A percentile compares a stretch with the other conserved stretches of the same genome.
Conservation (phyloP, 208 protist species). For the Acanthamoeba lenticulata region DNA sequence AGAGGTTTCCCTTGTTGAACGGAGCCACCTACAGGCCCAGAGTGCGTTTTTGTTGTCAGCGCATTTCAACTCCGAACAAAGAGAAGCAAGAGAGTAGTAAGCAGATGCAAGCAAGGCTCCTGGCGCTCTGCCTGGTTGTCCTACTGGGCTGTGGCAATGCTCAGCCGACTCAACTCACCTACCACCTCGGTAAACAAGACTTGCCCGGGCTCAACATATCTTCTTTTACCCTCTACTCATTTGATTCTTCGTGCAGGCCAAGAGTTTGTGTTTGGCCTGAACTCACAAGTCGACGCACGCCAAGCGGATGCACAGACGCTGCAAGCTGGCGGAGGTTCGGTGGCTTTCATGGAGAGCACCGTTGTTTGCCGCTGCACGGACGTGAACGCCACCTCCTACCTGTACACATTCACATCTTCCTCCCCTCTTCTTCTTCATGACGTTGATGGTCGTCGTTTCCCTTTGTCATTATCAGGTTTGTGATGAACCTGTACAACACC, state of each 20-base stretch:
- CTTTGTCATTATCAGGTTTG: conserved; percentile 33
- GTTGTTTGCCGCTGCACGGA: conserved; percentile 64
- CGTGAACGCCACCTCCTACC: conserved; percentile 63
- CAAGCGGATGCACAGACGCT: conserved; percentile 23
- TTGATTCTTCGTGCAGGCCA: background rate
- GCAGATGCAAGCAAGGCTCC: too few species aligned
- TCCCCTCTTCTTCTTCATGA: background rate
- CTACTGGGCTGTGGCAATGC: background rate
- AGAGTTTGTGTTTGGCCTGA: conserved; percentile 56
- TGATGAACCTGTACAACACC: conserved; percentile 77
- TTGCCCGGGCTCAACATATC: background rate
- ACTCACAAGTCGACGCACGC: conserved; percentile 35
- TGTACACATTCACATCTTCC: background rate
- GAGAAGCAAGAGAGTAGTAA: too few species aligned
- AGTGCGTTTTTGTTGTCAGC: too few species aligned
- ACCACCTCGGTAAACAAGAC: background rate
- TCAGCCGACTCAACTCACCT: conserved; percentile 54
- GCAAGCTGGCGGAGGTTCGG: conserved; percentile 59
- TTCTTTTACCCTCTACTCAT: background rate
- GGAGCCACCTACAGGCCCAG: too few species aligned
- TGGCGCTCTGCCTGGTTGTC: background rate
- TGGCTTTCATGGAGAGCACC: conserved; percentile 34
- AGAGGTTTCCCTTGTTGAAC: too few species aligned
- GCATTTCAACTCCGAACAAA: too few species aligned
- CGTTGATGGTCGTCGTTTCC: background rate